Base-by-base conservation (phyloP, 768 basidiomycete genomes). In the Tricholoma flavovirens region DNA sequence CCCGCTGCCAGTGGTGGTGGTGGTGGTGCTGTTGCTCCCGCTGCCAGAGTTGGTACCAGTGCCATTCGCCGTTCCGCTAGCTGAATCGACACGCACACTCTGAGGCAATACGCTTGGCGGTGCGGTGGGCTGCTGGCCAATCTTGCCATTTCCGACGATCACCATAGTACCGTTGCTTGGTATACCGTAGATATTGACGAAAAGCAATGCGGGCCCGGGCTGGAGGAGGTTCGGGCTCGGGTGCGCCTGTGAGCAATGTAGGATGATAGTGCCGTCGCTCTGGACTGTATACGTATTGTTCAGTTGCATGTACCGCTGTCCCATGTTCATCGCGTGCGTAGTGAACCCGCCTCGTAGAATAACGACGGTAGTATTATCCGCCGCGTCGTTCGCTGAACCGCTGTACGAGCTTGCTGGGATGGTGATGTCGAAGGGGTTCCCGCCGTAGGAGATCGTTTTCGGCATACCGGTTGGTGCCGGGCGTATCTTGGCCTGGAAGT, bases 241-340 rank as follows among this genome's bases (percentile, higher is more conserved):
- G 0, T 91, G 93, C 9, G 83, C 77, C 68, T 95, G 95, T 3
- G 87, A 73, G 36, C 91, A 88, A 68, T 95, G 87, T 3, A 97
- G 73, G 4, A 79, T 81, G 61, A 91, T 86, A 10, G 87, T 83
- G 19, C 89, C 87, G 59, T 93, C 83, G 15, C 66, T 67, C 66
- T 90, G 83, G 56, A 93, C 88, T 1, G 79, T 83, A 72, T 82
- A 91, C 1, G 89, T 84, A 62, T 77, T 83, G 66, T 88, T 80
- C 55, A 91, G 78, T 70, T 89, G 80, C 55, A 94, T 64, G 53
- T 78, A 79, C 5, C 93, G 80, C 69, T 93, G 90, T 0, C 88
- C 88, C 87, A 90, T 91, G 73, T 90, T 91, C 87, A 91, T 88
- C 24, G 82, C 87, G 61, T 91, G 89, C 0, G 89, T 90, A 3